A percentile compares a stretch with the other conserved stretches of the same genome.
Conservation (phyloP, 495 filamentous ascomycete species). For the Apodospora peruviana region DNA sequence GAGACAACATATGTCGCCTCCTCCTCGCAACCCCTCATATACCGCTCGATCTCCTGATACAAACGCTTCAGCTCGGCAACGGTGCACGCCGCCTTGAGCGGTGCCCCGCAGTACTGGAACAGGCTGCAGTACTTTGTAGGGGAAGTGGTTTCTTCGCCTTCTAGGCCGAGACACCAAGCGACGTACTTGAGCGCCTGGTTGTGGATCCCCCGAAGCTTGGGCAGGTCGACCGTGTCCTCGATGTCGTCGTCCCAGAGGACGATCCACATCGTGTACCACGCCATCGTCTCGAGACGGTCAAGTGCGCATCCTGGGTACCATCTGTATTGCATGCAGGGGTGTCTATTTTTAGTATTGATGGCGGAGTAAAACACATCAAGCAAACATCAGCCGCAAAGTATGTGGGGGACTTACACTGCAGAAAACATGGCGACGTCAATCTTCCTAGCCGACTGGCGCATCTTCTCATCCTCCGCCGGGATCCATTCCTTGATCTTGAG, state of each 20-base stretch:
- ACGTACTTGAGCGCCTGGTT: slow-evolving; percentile 15
- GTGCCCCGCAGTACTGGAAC: slow-evolving; percentile 5
- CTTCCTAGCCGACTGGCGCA: slow-evolving; percentile 4
- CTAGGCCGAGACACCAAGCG: slow-evolving; percentile 10
- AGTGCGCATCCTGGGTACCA: slow-evolving; percentile 25
- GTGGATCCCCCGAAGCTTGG: slow-evolving; percentile 7
- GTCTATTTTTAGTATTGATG: not conserved
- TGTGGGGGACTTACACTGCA: slow-evolving; percentile 4
- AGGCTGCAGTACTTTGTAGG: slow-evolving; percentile 15
- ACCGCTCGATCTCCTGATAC: slow-evolving; percentile 22
- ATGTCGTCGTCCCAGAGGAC: slow-evolving; percentile 30
- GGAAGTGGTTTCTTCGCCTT: not conserved
- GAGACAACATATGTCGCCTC: slow-evolving; percentile 17
- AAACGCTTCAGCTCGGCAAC: slow-evolving; percentile 15
- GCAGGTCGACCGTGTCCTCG: slow-evolving; percentile 10
- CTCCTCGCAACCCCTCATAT: slow-evolving; percentile 24
- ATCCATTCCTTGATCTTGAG: slow-evolving; percentile 14
- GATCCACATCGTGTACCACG: slow-evolving; percentile 27
- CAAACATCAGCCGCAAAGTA: not conserved
- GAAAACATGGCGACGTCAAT: slow-evolving; percentile 12
- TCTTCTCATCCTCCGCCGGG: slow-evolving; percentile 2
- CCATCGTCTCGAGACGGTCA: slow-evolving; percentile 17
- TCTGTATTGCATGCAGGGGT: slow-evolving; percentile 1
- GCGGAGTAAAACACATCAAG: not conserved
- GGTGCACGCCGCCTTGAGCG: slow-evolving; percentile 1